Evolutionary conservation across 1,139 yeast genomes (phyloP).

Genomic region (Candida anutae): DNA sequence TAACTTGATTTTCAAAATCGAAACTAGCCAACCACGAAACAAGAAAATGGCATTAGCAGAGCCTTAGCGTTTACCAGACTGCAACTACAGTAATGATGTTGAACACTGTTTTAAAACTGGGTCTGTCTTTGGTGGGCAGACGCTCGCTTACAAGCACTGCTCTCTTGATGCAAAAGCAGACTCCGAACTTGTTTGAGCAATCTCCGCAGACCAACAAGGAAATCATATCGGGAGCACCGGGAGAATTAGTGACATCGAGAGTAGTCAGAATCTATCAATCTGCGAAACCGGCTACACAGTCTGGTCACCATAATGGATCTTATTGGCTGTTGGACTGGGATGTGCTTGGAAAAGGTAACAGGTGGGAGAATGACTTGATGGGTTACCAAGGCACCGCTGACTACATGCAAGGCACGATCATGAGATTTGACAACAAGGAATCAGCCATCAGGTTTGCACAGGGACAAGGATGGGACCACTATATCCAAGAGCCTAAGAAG

Average conservation of each 20-base stretch:
- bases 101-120: no score
- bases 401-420: conserved; percentile 78
- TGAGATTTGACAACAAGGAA: conserved; percentile 70
- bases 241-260: conserved; percentile 52
- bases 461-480: conserved; percentile 82
- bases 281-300: conserved; percentile 77
- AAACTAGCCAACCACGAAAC: no score
- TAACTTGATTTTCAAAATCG: no score
- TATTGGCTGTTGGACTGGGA: conserved; percentile 86
- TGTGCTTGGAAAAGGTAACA: conserved; percentile 63
- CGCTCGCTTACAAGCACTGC: neutral
- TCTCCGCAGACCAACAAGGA: conserved; percentile 37
- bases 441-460: conserved; percentile 75
- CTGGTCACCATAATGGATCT: conserved; percentile 49
- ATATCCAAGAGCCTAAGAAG: conserved; percentile 72
- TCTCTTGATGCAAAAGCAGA: conserved; percentile 5
- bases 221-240: conserved; percentile 74
- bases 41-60: no score
- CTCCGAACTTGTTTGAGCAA: conserved; percentile 13
- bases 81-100: no score
- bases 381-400: conserved; percentile 81
- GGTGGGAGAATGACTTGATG: conserved; percentile 88
- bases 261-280: conserved; percentile 73
- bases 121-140: no score
- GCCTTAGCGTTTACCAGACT: no score